Base-by-base conservation (phyloP, 2,329 filamentous ascomycete species). In the Raffaelea ambrosiae region DNA sequence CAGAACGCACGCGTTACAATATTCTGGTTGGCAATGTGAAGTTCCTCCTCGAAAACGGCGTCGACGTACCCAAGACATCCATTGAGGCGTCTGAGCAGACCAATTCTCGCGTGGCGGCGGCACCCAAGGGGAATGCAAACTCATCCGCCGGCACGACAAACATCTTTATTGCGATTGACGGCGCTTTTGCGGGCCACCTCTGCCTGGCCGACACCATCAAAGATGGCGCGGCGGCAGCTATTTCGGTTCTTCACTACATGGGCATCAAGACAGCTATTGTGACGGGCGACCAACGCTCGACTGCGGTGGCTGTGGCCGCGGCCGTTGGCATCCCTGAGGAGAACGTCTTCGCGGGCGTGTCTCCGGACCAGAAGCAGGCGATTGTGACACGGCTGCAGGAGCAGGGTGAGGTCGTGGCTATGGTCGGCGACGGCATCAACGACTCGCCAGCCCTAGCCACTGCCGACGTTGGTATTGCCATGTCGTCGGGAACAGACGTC, bases 351-450 rank as follows among this genome's bases (percentile, higher is more conserved):
- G 88, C 93, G 13, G 86, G 87, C n/a, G 86, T 91, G 43, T 88
- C 86, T 4, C 93, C 93, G 0, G 84, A 88, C 54, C 86, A 95
- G 67, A 98, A 98, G 63, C 90, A 94, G 63, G 72, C 77, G 23
- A 94, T 97, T 56, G 76, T 98, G 57, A 78, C 81, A 44, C 71
- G 84, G 47, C 76, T 97, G 18, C 88, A 96, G 67, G 71, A 74
- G 0, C 66, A 73, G 44, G 88, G 88, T 51, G 79, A 89, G 57
- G 73, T 85, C 44, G 88, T 97, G 22, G 93, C 88, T 56, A 98
- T 98, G 93, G 90, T 97, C 14, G 90, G 93, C 46, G 93, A 98
- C 64, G 93, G 93, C 39, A 96, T 98, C 76, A 98, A 98, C 66
- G 93, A 98, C 69, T 95, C 89, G 0, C 93, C 93, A 0, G 93